These are phyloP conservation scores for Beauveria medogensis DNA, from an alignment of 2,329 filamentous ascomycete species.

Conservation along the genomic window DNA sequence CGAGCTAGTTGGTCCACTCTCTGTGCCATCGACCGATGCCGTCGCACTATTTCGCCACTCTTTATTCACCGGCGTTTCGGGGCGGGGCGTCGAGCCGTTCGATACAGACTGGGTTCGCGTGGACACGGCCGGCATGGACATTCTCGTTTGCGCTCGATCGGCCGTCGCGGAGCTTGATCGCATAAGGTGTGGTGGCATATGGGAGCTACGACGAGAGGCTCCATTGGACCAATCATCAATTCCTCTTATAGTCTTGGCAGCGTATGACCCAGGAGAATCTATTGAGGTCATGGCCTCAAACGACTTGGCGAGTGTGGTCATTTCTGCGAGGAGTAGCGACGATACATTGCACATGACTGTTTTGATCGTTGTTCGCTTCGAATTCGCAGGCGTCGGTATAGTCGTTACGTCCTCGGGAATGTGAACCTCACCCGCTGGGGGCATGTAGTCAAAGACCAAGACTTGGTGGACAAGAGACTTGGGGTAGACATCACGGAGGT, in stretches of 20 bases:
- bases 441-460: constrained; percentile 67
- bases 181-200: constrained; percentile 33
- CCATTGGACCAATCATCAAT: constrained; percentile 31
- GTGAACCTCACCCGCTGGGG: constrained; percentile 39
- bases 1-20: constrained; percentile 26
- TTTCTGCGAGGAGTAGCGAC: constrained; percentile 63
- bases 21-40: constrained; percentile 41
- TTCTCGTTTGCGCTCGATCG: constrained; percentile 58
- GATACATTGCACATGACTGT: constrained; percentile 74
- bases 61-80: constrained; percentile 41
- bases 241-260: constrained; percentile 33
- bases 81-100: constrained; percentile 36
- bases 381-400: constrained; percentile 60
- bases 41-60: constrained; percentile 37
- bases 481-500: constrained; percentile 63
- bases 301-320: constrained; percentile 65
- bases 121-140: constrained; percentile 72
- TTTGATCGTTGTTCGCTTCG: constrained; percentile 71
- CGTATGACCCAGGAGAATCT: constrained; percentile 60
- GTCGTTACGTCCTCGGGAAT: constrained; percentile 61
- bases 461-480: constrained; percentile 71
- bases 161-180: constrained; percentile 48
- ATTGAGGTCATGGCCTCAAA: constrained; percentile 67
- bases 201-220: constrained; percentile 45
- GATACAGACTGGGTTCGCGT: constrained; percentile 35